Base-by-base conservation (phyloP, 306 rosid genomes). In the Heteromeles arbutifolia region DNA sequence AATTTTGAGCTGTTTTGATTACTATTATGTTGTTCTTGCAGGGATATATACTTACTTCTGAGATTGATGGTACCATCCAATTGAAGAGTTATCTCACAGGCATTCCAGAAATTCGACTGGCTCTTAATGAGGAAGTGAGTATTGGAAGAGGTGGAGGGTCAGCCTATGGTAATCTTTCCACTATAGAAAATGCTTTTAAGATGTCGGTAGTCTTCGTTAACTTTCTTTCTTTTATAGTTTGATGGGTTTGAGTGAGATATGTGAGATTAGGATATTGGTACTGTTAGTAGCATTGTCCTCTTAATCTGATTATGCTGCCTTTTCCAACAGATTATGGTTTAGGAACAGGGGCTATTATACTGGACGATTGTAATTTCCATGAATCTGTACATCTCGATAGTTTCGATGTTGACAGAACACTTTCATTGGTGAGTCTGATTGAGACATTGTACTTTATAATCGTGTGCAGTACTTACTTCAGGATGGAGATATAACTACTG, bases 51-150 rank as follows among this genome's bases (percentile, higher is more conserved):
- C 93, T 95, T 72, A 92, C 97, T 57, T 92, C 97, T 72, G 99
- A 95, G 87, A 95, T 95, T 74, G 97, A 92, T 84, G 99, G 97
- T 68, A 92, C 97, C 77, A 92, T 95, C 83, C 97, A 95, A 83
- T 89, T 95, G 99, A 95, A 95, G 90, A 95, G 99, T 84, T 92
- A 86, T 83, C 96, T 92, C 77, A 81, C 91, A 5, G 96, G 97
- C 29, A 95, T 92, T 79, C 99, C 99, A 67, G 97, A 92, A 87
- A 90, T 95, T 82, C 90, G 97, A 65, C 83, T 95, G 80, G 97
- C 97, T 74, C 96, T 95, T 59, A 92, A 89, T 70, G 99, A 92
- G 77, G 97, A 92, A 84, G 80, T 95, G 82, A 81, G 92, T 79
- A 86, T 92, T 43, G 97, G 93, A 85, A 84, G 87, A 83, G 85